Conservation (phyloP, 352 stramenopile species). For the Peronosclerospora sorghi region DNA sequence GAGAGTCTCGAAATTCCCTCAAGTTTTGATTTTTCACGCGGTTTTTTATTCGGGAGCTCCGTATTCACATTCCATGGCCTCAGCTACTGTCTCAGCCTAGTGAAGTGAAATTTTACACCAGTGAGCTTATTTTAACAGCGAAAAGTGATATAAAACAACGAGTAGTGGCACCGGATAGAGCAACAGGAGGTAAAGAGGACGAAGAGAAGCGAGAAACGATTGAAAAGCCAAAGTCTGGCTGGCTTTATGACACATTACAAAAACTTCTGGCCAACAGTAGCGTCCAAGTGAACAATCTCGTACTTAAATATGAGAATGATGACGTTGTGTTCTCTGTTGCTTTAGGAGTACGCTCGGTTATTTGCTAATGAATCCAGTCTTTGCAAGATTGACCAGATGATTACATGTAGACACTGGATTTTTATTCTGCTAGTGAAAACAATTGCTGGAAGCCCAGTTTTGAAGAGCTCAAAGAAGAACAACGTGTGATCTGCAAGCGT, state of each 20-base stretch:
- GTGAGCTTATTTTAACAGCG: slow-evolving; percentile 78
- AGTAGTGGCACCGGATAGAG: background rate
- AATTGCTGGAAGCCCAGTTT: slow-evolving; percentile 56
- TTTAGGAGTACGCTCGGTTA: slow-evolving; percentile 39
- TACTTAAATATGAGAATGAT: slow-evolving; percentile 83
- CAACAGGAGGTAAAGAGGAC: background rate
- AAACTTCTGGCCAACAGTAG: slow-evolving; percentile 77
- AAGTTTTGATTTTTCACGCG: slow-evolving; percentile 79
- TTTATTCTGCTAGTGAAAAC: slow-evolving; percentile 56
- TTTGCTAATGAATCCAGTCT: background rate
- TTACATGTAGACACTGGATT: slow-evolving; percentile 44
- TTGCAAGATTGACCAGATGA: background rate
- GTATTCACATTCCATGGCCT: slow-evolving; percentile 85
- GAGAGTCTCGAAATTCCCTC: slow-evolving; percentile 79
- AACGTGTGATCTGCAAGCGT: slow-evolving; percentile 47
- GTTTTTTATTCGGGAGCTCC: slow-evolving; percentile 81
- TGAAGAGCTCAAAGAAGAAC: slow-evolving; percentile 38
- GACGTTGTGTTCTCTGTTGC: slow-evolving; percentile 79
- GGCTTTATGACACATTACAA: slow-evolving; percentile 68
- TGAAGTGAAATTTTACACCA: slow-evolving; percentile 82
- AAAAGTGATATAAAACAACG: slow-evolving; percentile 20
- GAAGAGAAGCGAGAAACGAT: slow-evolving; percentile 35
- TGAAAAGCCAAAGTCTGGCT: slow-evolving; percentile 70
- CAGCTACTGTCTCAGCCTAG: slow-evolving; percentile 79
- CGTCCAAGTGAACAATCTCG: slow-evolving; percentile 81